These are phyloP conservation scores for Cladosporium oxysporum DNA, from an alignment of 2,329 filamentous ascomycete species.

Conservation along the genomic window DNA sequence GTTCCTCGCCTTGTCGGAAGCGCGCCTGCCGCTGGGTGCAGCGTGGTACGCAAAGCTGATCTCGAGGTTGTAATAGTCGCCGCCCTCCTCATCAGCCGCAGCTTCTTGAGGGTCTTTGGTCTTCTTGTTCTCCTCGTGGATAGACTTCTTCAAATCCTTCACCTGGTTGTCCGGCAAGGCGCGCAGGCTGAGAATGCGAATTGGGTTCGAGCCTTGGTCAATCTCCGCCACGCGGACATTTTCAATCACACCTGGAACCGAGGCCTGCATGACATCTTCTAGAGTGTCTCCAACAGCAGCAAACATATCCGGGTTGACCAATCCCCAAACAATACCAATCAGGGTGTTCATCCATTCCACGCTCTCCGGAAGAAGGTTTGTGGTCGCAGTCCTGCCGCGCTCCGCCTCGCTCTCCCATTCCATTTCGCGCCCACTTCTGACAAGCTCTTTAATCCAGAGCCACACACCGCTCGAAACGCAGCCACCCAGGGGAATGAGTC, in stretches of 20 bases:
- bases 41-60: constrained; percentile 90
- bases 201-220: constrained; percentile 86
- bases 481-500: constrained; percentile 70
- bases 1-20: constrained; percentile 75
- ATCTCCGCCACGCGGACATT: constrained; percentile 95
- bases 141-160: constrained; percentile 76
- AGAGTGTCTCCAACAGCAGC: constrained; percentile 86
- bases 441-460: constrained; percentile 85
- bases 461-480: constrained; percentile 77
- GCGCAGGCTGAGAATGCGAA: constrained; percentile 83
- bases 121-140: constrained; percentile 75
- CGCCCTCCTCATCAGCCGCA: constrained; percentile 85
- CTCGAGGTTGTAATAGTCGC: constrained; percentile 91
- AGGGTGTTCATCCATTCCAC: constrained; percentile 94
- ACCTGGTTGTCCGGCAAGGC: constrained; percentile 82
- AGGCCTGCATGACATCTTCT: constrained; percentile 96
- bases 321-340: constrained; percentile 79
- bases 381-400: constrained; percentile 78
- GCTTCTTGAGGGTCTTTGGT: constrained; percentile 83
- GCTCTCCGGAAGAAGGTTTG: constrained; percentile 88
- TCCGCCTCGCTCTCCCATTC: constrained; percentile 89
- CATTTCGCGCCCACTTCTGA: constrained; percentile 75
- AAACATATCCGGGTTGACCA: constrained; percentile 96
- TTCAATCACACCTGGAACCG: constrained; percentile 85
- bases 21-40: constrained; percentile 67